Evolutionary conservation across 768 basidiomycete species (phyloP).

Genomic region (Zangia roseola): DNA sequence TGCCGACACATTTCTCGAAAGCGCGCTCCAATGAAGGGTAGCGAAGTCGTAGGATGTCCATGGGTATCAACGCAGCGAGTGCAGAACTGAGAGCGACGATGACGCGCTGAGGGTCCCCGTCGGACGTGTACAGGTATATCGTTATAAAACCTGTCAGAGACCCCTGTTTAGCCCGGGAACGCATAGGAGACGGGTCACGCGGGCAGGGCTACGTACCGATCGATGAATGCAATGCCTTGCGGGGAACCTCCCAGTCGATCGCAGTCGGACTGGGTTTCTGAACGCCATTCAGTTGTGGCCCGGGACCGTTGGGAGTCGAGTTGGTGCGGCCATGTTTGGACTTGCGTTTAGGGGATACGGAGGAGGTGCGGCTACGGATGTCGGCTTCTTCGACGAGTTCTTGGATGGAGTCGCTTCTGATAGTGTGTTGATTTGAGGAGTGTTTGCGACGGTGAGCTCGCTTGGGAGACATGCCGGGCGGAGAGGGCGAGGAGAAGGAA

Average conservation of each 20-base stretch:
- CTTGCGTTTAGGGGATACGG: slow-evolving; percentile 20
- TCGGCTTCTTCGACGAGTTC: slow-evolving; percentile 26
- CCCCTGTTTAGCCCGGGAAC: background rate
- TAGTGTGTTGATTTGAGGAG: slow-evolving; percentile 25
- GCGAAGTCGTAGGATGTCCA: slow-evolving; percentile 73
- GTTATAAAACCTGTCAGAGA: slow-evolving; percentile 57
- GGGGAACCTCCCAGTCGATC: slow-evolving; percentile 86
- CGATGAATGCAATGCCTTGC: slow-evolving; percentile 84
- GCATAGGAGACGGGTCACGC: slow-evolving; percentile 1
- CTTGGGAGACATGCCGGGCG: slow-evolving; percentile 38
- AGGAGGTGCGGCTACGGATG: background rate
- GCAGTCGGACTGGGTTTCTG: slow-evolving; percentile 16
- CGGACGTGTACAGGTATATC: slow-evolving; percentile 52
- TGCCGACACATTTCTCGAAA: slow-evolving; percentile 73
- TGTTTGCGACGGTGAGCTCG: slow-evolving; percentile 26
- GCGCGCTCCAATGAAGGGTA: slow-evolving; percentile 60
- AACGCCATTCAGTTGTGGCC: slow-evolving; percentile 2
- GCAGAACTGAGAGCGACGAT: slow-evolving; percentile 62
- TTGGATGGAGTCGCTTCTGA: slow-evolving; percentile 22
- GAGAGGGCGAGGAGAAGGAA: slow-evolving; percentile 38
- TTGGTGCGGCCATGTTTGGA: slow-evolving; percentile 10
- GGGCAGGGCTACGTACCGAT: slow-evolving; percentile 61
- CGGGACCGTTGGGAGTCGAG: slow-evolving; percentile 6
- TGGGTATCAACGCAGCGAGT: slow-evolving; percentile 65
- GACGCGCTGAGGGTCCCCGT: slow-evolving; percentile 50